Conservation (phyloP, 805 yeast species). For the Brettanomyces anomalus region DNA sequence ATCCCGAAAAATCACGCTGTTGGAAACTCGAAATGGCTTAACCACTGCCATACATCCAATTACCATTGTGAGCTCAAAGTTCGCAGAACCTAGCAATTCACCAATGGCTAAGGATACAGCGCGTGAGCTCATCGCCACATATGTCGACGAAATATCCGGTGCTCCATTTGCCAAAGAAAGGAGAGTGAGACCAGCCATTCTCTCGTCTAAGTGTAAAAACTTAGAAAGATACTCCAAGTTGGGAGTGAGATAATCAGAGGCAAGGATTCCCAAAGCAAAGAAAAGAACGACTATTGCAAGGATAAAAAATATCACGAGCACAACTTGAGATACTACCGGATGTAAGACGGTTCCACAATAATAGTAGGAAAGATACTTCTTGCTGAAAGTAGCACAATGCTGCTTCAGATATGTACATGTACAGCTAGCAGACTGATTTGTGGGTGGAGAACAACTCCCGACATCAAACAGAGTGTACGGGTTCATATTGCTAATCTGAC, state of each 20-base stretch:
- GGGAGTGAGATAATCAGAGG: slow-evolving; percentile 78
- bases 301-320: slow-evolving; percentile 6
- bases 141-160: slow-evolving; percentile 82
- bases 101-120: slow-evolving; percentile 48
- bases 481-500: too few relatives aligned
- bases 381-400: slow-evolving; percentile 13
- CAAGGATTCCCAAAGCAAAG: slow-evolving; percentile 62
- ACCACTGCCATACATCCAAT: slow-evolving; percentile 35
- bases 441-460: slow-evolving; percentile 4
- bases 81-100: slow-evolving; percentile 45
- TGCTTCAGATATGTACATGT: slow-evolving; percentile 14
- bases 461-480: not conserved
- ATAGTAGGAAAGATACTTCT: slow-evolving; percentile 16
- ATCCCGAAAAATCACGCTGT: slow-evolving; percentile 50
- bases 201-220: slow-evolving; percentile 56
- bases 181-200: slow-evolving; percentile 77
- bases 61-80: slow-evolving; percentile 43
- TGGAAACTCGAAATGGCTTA: slow-evolving; percentile 41
- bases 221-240: slow-evolving; percentile 61
- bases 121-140: slow-evolving; percentile 67
- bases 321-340: slow-evolving; percentile 5
- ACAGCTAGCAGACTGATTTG: slow-evolving; percentile 5
- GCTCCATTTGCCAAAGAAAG: slow-evolving; percentile 89
- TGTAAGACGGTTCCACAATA: slow-evolving; percentile 13
- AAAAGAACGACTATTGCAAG: slow-evolving; percentile 35